Evolutionary conservation across 2,329 filamentous ascomycete species (phyloP).

Genomic region (Aspergillus sp.): DNA sequence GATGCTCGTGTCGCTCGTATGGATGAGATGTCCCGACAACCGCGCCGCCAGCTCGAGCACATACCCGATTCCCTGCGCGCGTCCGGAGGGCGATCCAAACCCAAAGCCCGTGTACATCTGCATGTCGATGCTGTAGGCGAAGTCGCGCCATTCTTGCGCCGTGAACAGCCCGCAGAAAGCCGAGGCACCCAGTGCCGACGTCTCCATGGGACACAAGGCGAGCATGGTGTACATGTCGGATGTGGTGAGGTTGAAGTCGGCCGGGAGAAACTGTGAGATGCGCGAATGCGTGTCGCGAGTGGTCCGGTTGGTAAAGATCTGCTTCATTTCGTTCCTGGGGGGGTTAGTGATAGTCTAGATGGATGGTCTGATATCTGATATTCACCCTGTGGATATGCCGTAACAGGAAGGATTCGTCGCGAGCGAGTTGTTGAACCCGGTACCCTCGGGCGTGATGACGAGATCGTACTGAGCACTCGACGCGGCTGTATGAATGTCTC

Average conservation of each 20-base stretch:
- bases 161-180: conserved; percentile 57
- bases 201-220: conserved; percentile 56
- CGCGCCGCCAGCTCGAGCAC: conserved; percentile 52
- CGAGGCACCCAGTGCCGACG: conserved; percentile 49
- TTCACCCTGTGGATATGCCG: conserved; percentile 21
- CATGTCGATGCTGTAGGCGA: conserved; percentile 53
- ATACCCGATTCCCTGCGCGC: conserved; percentile 54
- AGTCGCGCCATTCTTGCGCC: conserved; percentile 54
- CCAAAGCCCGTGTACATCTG: conserved; percentile 48
- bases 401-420: conserved; percentile 39
- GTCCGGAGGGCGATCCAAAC: conserved; percentile 50
- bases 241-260: conserved; percentile 48
- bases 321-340: conserved; percentile 16
- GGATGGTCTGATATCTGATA: conserved; percentile 5
- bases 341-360: neutral
- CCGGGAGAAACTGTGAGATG: conserved; percentile 48
- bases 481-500: conserved; percentile 17
- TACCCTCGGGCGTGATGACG: conserved; percentile 51
- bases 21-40: conserved; percentile 49
- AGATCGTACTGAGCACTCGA: conserved; percentile 33
- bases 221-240: conserved; percentile 54
- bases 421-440: conserved; percentile 52
- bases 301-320: conserved; percentile 46
- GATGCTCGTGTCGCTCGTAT: conserved; percentile 50
- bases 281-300: conserved; percentile 46